phyloP scores from a whole-genome alignment of 345 rosid genomes.

The Eutrema japonicum region DNA sequence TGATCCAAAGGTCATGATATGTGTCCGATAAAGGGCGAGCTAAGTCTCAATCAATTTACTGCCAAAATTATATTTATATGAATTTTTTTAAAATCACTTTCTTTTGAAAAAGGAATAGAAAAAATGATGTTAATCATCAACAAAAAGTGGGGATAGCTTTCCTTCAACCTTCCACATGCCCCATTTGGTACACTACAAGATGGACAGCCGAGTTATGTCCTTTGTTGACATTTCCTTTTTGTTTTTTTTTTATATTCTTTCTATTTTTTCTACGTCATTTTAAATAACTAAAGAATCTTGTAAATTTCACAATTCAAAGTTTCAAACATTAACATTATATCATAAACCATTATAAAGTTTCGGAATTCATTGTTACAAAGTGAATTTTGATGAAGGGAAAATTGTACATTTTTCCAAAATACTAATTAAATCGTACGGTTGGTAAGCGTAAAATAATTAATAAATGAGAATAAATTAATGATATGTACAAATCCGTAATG shows the following conservation, averaged over 20 bases:
- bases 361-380: not conserved
- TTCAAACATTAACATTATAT: not conserved
- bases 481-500: constrained; percentile 13
- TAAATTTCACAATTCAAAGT: not conserved
- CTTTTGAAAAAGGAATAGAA: constrained; percentile 14
- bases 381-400: not conserved
- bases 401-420: not conserved
- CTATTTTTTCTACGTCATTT: not conserved
- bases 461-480: constrained; percentile 14
- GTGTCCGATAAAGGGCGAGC: constrained; percentile 61
- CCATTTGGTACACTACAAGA: constrained; percentile 44
- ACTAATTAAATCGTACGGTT: constrained; percentile 16
- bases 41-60: constrained; percentile 55
- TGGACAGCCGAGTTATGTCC: constrained; percentile 56
- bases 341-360: too few relatives aligned
- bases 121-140: constrained; percentile 39
- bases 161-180: constrained; percentile 56
- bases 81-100: constrained; percentile 3
- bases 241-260: not conserved
- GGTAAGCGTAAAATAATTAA: constrained; percentile 16
- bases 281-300: not conserved
- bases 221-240: constrained; percentile 35
- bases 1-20: constrained; percentile 63
- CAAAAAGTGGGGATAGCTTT: constrained; percentile 40
- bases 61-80: constrained; percentile 39